Evolutionary conservation across 1,139 yeast genomes (phyloP).

Genomic region (Suhomyces choctaworum): DNA sequence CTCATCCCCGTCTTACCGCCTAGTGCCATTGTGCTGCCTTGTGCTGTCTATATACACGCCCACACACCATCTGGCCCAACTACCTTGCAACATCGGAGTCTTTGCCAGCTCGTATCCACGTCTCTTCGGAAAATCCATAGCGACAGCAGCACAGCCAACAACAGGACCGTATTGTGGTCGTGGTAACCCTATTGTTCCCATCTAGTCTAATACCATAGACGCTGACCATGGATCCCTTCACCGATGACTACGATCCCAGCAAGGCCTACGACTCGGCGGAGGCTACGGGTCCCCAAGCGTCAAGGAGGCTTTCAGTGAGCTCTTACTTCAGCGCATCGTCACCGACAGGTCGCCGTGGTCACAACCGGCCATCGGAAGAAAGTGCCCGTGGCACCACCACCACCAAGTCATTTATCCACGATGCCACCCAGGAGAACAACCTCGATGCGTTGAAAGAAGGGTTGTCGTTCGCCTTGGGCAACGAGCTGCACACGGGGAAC

Average conservation of each 20-base stretch:
- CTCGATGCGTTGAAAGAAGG: slow-evolving; percentile 41
- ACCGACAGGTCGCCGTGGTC: background rate
- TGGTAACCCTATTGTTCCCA: no score
- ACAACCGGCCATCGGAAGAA: background rate
- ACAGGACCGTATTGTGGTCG: no score
- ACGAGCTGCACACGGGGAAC: slow-evolving; percentile 24
- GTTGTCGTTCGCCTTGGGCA: slow-evolving; percentile 39
- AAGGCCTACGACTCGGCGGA: slow-evolving; percentile 7
- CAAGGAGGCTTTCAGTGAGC: slow-evolving; percentile 1
- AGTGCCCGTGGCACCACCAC: slow-evolving; percentile 2
- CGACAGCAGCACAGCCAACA: no score
- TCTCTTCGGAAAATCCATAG: no score
- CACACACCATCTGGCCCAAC: no score
- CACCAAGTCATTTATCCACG: slow-evolving; percentile 20
- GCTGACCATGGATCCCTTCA: slow-evolving; percentile 4
- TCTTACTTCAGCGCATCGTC: slow-evolving; percentile 1
- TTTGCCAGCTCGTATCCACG: no score
- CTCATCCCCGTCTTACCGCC: no score
- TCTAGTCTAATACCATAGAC: no score
- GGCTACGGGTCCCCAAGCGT: background rate
- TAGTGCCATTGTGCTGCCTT: no score
- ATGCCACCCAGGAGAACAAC: slow-evolving; percentile 33
- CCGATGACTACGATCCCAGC: slow-evolving; percentile 13
- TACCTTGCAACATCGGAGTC: no score
- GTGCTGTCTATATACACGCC: no score